phyloP scores from a whole-genome alignment of 176 grass and related monocot genomes.

The Sorghum bicolor region DNA sequence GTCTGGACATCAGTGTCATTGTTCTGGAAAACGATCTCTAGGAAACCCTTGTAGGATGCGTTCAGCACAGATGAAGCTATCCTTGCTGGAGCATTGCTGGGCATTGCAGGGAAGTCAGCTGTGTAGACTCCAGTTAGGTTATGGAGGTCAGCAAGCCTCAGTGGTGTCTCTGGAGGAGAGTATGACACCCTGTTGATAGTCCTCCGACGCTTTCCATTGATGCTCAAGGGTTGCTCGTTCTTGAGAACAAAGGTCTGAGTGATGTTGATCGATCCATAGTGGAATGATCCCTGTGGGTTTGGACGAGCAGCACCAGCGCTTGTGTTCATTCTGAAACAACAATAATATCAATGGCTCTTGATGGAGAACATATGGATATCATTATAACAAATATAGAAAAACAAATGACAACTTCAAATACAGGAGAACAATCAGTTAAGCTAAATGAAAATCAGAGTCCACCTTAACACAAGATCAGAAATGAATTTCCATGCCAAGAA shows the following conservation, averaged over 20 bases:
- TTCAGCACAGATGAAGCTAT: conserved; percentile 63
- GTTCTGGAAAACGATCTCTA: conserved; percentile 93
- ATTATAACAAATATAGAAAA: background rate
- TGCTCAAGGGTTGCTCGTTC: conserved; percentile 40
- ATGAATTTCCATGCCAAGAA: background rate
- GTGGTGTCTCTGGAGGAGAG: conserved; percentile 67
- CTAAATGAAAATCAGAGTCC: background rate
- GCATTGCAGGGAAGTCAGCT: conserved; percentile 64
- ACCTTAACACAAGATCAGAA: background rate
- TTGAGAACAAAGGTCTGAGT: conserved; percentile 69
- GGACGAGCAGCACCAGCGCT: conserved; percentile 76
- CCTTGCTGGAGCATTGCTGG: conserved; percentile 43
- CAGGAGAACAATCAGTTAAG: background rate
- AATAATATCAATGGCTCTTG: conserved; percentile 8
- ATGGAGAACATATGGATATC: conserved; percentile 7
- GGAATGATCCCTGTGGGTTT: conserved; percentile 93
- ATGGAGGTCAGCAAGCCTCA: conserved; percentile 74
- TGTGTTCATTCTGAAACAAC: conserved; percentile 65
- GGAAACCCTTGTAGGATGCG: conserved; percentile 85
- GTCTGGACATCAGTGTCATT: conserved; percentile 78
- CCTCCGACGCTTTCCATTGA: conserved; percentile 54
- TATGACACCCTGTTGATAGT: conserved; percentile 76
- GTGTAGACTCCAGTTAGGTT: conserved; percentile 58
- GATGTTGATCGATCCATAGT: conserved; percentile 70
- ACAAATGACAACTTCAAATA: background rate